Evolutionary conservation across 2,329 filamentous ascomycete genomes (phyloP), one percentile per base, ranked within the genome.

Genomic region (Orbilia blumenaviensis): DNA sequence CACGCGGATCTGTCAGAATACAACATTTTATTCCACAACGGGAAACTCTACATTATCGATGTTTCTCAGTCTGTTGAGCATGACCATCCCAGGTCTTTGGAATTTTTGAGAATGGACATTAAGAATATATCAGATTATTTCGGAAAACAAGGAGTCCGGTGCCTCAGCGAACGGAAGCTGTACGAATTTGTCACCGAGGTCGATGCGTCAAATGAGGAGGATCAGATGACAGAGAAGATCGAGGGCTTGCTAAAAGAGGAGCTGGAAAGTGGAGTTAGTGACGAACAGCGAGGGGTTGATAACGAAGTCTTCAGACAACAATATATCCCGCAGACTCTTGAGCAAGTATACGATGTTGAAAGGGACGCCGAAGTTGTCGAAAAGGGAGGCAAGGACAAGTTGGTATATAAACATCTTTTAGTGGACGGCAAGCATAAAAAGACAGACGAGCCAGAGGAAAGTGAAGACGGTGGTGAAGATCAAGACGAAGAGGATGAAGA

Each of bases 1-100:
- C 95, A 99, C 82, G 95, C 94, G 58, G 95, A 99, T 88, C 83
- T 99, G 82, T 96, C 92, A 85, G 95, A 99, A 86, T 99, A 99
- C 88, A 99, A 99, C 81, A 89, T 98, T 62, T 87, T 99, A 18
- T 99, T 96, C 85, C 88, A 97, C 85, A 87, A 93, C 68, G 86
- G 88, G 72, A 89, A 88, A 80, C 88, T 97, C 0, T 97, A 92
- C 86, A 91, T 99, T 81, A 99, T 99, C 82, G 95, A 99, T 83
- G 95, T 99, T 46, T 97, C 93, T 67, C 95, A 99, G 84, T 95
- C 92, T 81, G 95, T 99, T 18, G 96, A 98, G 85, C 94, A 96
- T 79, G 94, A 98, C 80, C 95, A 99, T 83, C 95, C 95, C 0
- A 88, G 92, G 71, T 94, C 92, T 1, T 86, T 96, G 29, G 94